phyloP scores from a whole-genome alignment of 805 yeast genomes.

The Wickerhamiella domercqiae region DNA sequence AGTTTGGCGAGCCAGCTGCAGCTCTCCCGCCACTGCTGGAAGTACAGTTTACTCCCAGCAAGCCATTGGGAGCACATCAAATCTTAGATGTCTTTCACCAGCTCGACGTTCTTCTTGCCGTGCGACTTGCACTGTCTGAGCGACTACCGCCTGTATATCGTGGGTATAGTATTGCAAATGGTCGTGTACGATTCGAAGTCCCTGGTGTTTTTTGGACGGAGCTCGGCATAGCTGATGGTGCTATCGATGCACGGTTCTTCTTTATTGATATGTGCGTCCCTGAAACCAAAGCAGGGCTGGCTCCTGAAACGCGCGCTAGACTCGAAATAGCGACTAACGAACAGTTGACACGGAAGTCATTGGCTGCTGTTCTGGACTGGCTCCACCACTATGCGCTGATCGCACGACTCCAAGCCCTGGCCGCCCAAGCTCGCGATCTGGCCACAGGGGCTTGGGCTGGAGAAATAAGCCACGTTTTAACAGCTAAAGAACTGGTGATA shows the following conservation, averaged over 20 bases:
- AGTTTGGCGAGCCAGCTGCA: conserved; percentile 54
- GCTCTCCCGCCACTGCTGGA: conserved; percentile 25
- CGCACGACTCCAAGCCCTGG: conserved; percentile 45
- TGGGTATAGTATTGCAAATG: conserved; percentile 54
- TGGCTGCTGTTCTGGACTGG: conserved; percentile 40
- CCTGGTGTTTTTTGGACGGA: conserved; percentile 57
- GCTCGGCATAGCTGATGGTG: conserved; percentile 56
- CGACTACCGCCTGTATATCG: conserved; percentile 48
- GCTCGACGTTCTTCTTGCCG: conserved; percentile 56
- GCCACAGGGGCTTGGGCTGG: conserved; percentile 41
- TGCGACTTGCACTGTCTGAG: conserved; percentile 51
- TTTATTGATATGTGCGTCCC: conserved; percentile 59
- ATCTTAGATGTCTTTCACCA: conserved; percentile 48
- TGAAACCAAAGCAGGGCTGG: conserved; percentile 7
- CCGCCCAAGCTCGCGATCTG: conserved; percentile 39
- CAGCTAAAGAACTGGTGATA: conserved; percentile 37
- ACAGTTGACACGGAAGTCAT: conserved; percentile 31
- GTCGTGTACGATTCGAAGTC: conserved; percentile 53
- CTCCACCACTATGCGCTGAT: conserved; percentile 46
- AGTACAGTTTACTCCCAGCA: conserved; percentile 34
- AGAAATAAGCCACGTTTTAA: conserved; percentile 42
- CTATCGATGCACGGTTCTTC: conserved; percentile 50
- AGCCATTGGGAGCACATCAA: conserved; percentile 37
- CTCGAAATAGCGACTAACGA: conserved; percentile 44
- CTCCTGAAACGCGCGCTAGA: conserved; percentile 20